Evolutionary conservation across 192 early-diverging fungal species (phyloP).

Genomic region (Phlyctochytrium bullatum): DNA sequence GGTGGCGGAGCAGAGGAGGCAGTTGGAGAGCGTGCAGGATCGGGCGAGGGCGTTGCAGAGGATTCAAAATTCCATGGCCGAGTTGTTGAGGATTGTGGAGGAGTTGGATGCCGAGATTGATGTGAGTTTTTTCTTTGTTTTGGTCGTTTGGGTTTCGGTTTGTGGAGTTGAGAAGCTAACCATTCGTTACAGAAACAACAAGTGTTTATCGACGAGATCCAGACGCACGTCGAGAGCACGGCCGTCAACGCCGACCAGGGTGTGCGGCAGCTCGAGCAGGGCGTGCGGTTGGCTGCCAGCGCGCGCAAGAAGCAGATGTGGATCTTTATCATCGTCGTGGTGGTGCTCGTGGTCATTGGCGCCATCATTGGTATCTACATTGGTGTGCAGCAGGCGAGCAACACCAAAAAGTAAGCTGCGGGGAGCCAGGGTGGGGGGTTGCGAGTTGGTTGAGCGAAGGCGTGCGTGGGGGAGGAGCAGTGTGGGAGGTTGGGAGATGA

Average conservation of each 20-base stretch:
- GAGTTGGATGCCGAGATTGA: constrained; percentile 1
- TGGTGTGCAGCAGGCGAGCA: too few relatives aligned
- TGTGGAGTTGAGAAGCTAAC: neutral
- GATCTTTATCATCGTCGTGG: neutral
- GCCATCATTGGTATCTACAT: neutral
- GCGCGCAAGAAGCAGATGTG: neutral
- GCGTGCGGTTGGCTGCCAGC: neutral
- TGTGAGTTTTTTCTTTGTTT: constrained; percentile 3
- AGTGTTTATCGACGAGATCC: neutral
- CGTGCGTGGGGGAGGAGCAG: too few relatives aligned
- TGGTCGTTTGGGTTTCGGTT: neutral
- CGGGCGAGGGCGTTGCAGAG: neutral
- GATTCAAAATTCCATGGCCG: neutral
- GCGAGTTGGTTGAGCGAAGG: too few relatives aligned
- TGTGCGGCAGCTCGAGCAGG: neutral
- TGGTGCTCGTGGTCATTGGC: constrained; percentile 4
- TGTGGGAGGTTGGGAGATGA: too few relatives aligned
- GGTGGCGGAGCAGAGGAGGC: neutral
- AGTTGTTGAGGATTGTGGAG: neutral
- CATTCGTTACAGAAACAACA: neutral
- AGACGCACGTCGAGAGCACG: neutral
- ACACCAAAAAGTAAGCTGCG: too few relatives aligned
- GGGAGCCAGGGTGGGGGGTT: too few relatives aligned
- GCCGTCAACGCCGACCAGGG: neutral
- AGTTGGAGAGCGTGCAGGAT: neutral